These are phyloP conservation scores for Xylaria sp. DNA, from an alignment of 2,329 filamentous ascomycete genomes.

Conservation along the genomic window DNA sequence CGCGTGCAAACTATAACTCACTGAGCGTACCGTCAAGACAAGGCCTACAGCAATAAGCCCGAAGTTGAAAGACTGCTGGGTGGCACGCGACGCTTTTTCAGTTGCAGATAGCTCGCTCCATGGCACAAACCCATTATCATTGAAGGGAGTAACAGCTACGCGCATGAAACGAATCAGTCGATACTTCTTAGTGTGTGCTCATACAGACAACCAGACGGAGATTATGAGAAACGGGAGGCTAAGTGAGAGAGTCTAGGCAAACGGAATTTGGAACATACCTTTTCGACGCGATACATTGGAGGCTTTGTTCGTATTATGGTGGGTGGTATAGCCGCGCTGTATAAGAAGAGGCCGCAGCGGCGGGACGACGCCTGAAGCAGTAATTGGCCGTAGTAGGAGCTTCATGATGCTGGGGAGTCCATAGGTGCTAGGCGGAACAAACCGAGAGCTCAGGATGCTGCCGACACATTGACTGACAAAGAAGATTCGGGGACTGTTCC, in stretches of 20 bases:
- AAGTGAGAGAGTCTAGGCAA: not conserved
- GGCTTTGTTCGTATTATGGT: constrained; percentile 50
- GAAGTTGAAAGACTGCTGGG: constrained; percentile 91
- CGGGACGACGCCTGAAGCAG: constrained; percentile 40
- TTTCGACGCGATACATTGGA: constrained; percentile 60
- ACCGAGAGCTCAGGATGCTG: constrained; percentile 27
- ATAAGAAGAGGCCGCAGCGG: constrained; percentile 46
- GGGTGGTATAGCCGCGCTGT: constrained; percentile 64
- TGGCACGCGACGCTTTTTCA: constrained; percentile 84
- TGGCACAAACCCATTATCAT: constrained; percentile 80
- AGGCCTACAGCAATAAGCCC: constrained; percentile 76
- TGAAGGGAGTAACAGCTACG: constrained; percentile 77
- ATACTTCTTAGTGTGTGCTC: too few relatives aligned
- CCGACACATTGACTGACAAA: too few relatives aligned
- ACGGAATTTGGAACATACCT: constrained; percentile 4
- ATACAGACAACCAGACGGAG: too few relatives aligned
- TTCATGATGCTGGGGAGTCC: constrained; percentile 53
- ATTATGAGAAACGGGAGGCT: not conserved
- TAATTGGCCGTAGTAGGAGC: constrained; percentile 47
- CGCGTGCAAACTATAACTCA: not conserved
- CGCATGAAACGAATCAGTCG: not conserved
- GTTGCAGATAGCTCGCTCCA: constrained; percentile 77
- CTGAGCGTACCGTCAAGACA: constrained; percentile 69
- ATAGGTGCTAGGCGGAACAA: constrained; percentile 30
- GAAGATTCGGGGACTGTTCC: too few relatives aligned